These are phyloP conservation scores for Blastomyces gilchristii DNA, from an alignment of 2,329 filamentous ascomycete species.

Conservation along the genomic window DNA sequence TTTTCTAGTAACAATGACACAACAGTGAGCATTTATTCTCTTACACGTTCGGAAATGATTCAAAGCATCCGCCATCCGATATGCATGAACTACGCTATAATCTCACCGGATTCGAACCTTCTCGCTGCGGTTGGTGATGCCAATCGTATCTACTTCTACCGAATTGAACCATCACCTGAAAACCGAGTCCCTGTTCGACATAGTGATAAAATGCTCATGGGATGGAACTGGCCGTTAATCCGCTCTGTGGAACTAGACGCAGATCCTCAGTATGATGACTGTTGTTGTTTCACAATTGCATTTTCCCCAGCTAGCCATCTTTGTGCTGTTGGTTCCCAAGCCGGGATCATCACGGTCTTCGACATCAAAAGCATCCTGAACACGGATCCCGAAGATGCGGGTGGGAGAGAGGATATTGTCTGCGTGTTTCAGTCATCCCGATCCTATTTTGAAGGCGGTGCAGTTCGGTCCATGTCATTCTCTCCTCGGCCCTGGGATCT, in stretches of 20 bases:
- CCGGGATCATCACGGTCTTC: conserved; percentile 39
- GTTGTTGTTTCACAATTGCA: conserved; percentile 40
- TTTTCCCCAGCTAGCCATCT: conserved; percentile 41
- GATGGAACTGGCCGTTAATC: conserved; percentile 34
- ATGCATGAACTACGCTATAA: conserved; percentile 85
- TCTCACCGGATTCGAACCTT: conserved; percentile 76
- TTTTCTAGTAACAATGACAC: conserved; percentile 74
- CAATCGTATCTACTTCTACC: conserved; percentile 73
- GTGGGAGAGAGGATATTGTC: conserved; percentile 54
- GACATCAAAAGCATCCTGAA: conserved; percentile 29
- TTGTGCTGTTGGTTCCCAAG: conserved; percentile 42
- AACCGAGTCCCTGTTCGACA: conserved; percentile 20
- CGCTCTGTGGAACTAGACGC: conserved; percentile 33
- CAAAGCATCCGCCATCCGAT: conserved; percentile 66
- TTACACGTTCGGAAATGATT: conserved; percentile 57
- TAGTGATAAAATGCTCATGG: conserved; percentile 27
- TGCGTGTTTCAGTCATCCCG: conserved; percentile 69
- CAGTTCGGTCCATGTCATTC: conserved; percentile 84
- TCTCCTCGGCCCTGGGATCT: conserved; percentile 83
- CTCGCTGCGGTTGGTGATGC: conserved; percentile 81
- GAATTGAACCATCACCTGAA: conserved; percentile 22
- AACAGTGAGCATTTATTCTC: conserved; percentile 71
- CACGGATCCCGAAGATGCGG: conserved; percentile 34
- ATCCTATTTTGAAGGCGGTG: conserved; percentile 59
- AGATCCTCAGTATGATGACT: conserved; percentile 31